These are phyloP conservation scores for Phialophora chinensis DNA, from an alignment of 2,329 filamentous ascomycete species.

Conservation along the genomic window DNA sequence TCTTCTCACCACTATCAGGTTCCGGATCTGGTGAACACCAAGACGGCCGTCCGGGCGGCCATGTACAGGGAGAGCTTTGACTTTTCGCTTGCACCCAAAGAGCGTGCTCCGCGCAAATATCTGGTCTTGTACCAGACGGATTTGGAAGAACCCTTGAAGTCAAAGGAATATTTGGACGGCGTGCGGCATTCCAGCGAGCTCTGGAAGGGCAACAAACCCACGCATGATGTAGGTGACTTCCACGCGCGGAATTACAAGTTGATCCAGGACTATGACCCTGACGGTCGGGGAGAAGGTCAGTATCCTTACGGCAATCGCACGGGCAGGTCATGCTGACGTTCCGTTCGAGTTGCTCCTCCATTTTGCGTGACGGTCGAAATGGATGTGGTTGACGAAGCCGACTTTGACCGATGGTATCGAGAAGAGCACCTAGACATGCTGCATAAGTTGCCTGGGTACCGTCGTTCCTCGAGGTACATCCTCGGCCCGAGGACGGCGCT, in stretches of 20 bases:
- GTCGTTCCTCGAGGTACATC: constrained; percentile 71
- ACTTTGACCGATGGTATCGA: constrained; percentile 71
- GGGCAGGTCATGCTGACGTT: not conserved
- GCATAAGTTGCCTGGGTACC: constrained; percentile 77
- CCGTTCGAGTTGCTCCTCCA: constrained; percentile 59
- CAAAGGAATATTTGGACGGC: constrained; percentile 68
- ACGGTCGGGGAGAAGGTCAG: constrained; percentile 55
- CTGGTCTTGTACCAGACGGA: constrained; percentile 81
- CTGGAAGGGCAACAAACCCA: constrained; percentile 63
- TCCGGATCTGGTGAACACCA: constrained; percentile 28
- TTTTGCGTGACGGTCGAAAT: constrained; percentile 67
- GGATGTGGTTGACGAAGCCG: constrained; percentile 61
- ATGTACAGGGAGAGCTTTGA: constrained; percentile 29
- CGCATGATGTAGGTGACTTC: constrained; percentile 70
- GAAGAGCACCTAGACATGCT: constrained; percentile 77
- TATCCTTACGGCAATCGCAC: not conserved
- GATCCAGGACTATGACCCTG: constrained; percentile 61
- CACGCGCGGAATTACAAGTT: constrained; percentile 74
- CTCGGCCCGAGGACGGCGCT: constrained; percentile 61
- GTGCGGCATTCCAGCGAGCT: constrained; percentile 57
- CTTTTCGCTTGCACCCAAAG: constrained; percentile 20
- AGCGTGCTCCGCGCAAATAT: constrained; percentile 64
- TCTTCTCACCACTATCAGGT: constrained; percentile 7
- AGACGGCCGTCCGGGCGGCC: constrained; percentile 19
- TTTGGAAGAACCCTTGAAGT: constrained; percentile 69